Evolutionary conservation across 495 filamentous ascomycete genomes (phyloP).

Genomic region (Neurospora sp.): DNA sequence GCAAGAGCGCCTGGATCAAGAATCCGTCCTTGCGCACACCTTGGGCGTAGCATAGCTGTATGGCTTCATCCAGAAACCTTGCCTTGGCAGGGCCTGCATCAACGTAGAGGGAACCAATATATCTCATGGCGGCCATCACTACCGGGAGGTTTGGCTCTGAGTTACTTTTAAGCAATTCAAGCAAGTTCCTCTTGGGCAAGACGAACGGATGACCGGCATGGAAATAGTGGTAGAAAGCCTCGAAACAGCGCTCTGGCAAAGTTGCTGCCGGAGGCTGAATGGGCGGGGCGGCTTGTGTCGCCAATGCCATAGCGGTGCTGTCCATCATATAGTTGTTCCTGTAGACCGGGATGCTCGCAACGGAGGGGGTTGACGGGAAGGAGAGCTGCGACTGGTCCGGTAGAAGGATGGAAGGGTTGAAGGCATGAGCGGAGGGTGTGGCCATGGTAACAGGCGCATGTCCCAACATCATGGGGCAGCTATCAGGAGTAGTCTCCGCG

Average conservation of each 20-base stretch:
- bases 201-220: conserved; percentile 60
- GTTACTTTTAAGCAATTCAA: conserved; percentile 34
- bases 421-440: conserved; percentile 20
- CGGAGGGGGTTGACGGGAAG: conserved; percentile 22
- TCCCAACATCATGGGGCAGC: conserved; percentile 38
- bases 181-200: conserved; percentile 38
- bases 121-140: conserved; percentile 55
- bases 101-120: conserved; percentile 54
- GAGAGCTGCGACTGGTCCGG: conserved; percentile 29
- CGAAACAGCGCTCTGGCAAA: conserved; percentile 40
- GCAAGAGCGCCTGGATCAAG: conserved; percentile 64
- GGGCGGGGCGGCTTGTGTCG: conserved; percentile 3
- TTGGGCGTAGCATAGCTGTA: conserved; percentile 39
- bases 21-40: conserved; percentile 50
- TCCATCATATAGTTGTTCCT: conserved; percentile 24
- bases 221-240: conserved; percentile 54
- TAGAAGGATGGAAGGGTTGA: conserved; percentile 28
- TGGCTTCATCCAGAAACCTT: conserved; percentile 48
- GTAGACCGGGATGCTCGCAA: conserved; percentile 26
- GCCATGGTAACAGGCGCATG: conserved; percentile 20
- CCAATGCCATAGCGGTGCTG: conserved; percentile 12
- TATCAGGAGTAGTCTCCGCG: conserved; percentile 18
- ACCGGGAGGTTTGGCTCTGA: conserved; percentile 24
- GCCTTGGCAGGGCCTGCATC: conserved; percentile 40
- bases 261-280: conserved; percentile 23